Evolutionary conservation across 305 asterid genomes (phyloP).

Genomic region (Fraxinus xanthoxyloides): DNA sequence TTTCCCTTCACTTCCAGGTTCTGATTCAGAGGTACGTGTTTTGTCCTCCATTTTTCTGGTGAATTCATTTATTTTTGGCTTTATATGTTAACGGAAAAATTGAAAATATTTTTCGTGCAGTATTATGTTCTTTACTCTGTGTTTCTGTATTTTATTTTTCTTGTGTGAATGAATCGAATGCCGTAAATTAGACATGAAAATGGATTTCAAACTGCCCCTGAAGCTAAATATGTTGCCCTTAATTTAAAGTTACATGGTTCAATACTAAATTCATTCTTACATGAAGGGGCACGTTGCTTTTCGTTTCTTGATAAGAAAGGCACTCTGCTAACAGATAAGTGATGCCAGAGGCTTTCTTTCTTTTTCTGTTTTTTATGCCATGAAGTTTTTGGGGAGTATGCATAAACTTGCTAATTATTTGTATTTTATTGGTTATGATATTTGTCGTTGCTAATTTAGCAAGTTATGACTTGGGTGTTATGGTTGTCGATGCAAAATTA

Average conservation of each 20-base stretch:
- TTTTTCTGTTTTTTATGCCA: too few relatives aligned
- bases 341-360: too few relatives aligned
- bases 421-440: neutral
- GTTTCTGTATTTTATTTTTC: neutral
- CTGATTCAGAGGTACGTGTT: neutral
- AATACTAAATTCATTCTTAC: neutral
- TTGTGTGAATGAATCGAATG: neutral
- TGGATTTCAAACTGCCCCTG: neutral
- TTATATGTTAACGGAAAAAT: neutral
- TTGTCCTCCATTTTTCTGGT: neutral
- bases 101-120: neutral
- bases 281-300: neutral
- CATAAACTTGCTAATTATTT: neutral
- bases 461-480: neutral
- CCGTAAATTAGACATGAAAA: neutral
- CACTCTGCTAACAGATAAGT: too few relatives aligned
- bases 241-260: neutral
- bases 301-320: too few relatives aligned
- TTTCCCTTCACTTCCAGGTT: neutral
- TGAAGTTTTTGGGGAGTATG: neutral
- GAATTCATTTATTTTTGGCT: neutral
- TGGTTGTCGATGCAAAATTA: neutral
- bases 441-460: neutral
- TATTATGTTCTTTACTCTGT: neutral
- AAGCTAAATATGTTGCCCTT: neutral